Percentiles rank a stretch among this genome's conserved stretches.
phyloP scores from a whole-genome alignment of 106 monocot genomes.

The Dendrobium huoshanense region DNA sequence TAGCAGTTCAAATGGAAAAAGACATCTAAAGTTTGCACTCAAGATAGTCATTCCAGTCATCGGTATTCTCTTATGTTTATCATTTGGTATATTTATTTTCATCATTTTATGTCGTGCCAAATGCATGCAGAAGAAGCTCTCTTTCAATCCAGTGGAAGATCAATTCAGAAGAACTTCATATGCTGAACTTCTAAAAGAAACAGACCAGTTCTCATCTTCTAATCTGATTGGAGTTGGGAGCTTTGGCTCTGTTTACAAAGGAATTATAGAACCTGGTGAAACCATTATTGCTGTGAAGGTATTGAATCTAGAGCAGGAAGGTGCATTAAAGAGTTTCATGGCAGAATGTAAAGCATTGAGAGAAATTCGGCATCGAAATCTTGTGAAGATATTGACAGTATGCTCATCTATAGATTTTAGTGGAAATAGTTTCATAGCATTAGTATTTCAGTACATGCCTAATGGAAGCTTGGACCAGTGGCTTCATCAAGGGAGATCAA shows the following conservation, averaged over 20 bases:
- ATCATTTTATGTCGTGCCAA: neutral
- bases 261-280: conserved; percentile 10
- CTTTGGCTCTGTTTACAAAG: conserved; percentile 13
- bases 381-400: conserved; percentile 6
- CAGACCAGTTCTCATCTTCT: conserved; percentile 10
- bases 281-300: conserved; percentile 14
- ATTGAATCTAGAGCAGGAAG: neutral
- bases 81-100: neutral
- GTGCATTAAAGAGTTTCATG: conserved; percentile 5
- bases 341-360: conserved; percentile 7
- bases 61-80: neutral
- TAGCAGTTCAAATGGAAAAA: neutral
- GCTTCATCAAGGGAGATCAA: conserved; percentile 1
- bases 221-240: conserved; percentile 10
- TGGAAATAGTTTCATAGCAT: conserved; percentile 9
- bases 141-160: neutral
- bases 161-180: conserved; percentile 10
- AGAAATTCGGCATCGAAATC: conserved; percentile 12
- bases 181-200: conserved; percentile 13
- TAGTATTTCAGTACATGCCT: conserved; percentile 3
- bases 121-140: neutral
- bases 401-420: conserved; percentile 8
- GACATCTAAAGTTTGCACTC: neutral
- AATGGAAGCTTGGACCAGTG: conserved; percentile 13
- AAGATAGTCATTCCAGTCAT: neutral